Evolutionary conservation across 352 stramenopile species (phyloP).

Genomic region (Pythium insidiosum): DNA sequence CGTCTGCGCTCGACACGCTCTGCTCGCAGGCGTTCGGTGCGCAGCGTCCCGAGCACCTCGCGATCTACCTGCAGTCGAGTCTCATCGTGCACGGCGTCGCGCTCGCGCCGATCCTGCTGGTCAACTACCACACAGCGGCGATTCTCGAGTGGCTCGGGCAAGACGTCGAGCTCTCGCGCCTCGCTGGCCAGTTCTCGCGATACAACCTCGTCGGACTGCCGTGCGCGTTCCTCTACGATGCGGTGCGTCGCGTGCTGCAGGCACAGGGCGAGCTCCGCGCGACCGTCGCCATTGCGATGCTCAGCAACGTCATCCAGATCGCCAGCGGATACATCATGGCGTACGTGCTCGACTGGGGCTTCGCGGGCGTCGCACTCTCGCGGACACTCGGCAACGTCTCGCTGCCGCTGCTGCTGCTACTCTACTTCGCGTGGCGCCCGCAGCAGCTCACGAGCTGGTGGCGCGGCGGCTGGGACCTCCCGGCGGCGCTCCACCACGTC

Average conservation of each 20-base stretch:
- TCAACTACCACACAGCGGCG: constrained; percentile 43
- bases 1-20: constrained; percentile 68
- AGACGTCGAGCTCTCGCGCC: constrained; percentile 26
- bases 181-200: constrained; percentile 43
- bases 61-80: constrained; percentile 60
- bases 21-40: constrained; percentile 62
- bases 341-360: constrained; percentile 68
- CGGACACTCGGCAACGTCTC: constrained; percentile 49
- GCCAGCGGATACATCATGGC: constrained; percentile 57
- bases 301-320: constrained; percentile 50
- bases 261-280: constrained; percentile 55
- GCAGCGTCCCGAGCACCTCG: constrained; percentile 41
- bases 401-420: constrained; percentile 37
- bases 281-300: constrained; percentile 39
- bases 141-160: constrained; percentile 49
- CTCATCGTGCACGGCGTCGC: constrained; percentile 38
- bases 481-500: constrained; percentile 35
- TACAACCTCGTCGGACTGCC: constrained; percentile 13
- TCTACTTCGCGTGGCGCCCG: constrained; percentile 36
- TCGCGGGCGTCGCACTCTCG: constrained; percentile 64
- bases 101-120: constrained; percentile 30
- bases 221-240: constrained; percentile 31
- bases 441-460: constrained; percentile 32
- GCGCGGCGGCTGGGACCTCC: constrained; percentile 60
- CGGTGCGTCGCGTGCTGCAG: constrained; percentile 53